Evolutionary conservation across 163 green algal species (phyloP).

Genomic region (Chlorella variabilis): DNA sequence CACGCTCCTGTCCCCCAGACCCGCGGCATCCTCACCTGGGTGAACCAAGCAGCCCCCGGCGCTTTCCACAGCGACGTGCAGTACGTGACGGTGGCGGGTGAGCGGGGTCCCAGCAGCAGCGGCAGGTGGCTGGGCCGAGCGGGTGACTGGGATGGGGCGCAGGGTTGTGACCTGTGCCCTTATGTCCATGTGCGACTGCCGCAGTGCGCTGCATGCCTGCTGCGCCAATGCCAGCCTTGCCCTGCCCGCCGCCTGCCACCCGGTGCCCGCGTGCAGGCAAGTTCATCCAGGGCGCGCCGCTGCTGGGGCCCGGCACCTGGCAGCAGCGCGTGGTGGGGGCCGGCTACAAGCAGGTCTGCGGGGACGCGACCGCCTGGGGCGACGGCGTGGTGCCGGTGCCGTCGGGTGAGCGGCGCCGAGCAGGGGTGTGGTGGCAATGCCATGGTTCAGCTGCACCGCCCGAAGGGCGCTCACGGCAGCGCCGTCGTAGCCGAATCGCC

Average conservation of each 20-base stretch:
- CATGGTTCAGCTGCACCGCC: too few relatives aligned
- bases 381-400: constrained; percentile 90
- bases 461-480: too few relatives aligned
- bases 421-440: too few relatives aligned
- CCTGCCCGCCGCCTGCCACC: too few relatives aligned
- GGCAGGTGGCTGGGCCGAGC: background rate
- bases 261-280: constrained; percentile 49
- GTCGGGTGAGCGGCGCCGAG: constrained; percentile 13
- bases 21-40: constrained; percentile 62
- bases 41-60: constrained; percentile 14
- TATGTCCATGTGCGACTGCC: too few relatives aligned
- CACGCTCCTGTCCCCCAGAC: constrained; percentile 54
- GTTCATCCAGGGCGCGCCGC: constrained; percentile 73
- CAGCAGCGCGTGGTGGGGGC: constrained; percentile 75
- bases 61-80: constrained; percentile 11
- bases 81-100: constrained; percentile 27
- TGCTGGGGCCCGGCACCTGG: constrained; percentile 57
- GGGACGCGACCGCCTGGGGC: constrained; percentile 83
- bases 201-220: too few relatives aligned
- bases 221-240: too few relatives aligned
- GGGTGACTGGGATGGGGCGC: background rate
- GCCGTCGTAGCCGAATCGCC: too few relatives aligned
- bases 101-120: background rate
- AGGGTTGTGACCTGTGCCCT: too few relatives aligned
- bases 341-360: constrained; percentile 95